A percentile compares a stretch with the other conserved stretches of the same genome.
Conservation (phyloP, 495 filamentous ascomycete species). For the Aspergillus nanangensis region DNA sequence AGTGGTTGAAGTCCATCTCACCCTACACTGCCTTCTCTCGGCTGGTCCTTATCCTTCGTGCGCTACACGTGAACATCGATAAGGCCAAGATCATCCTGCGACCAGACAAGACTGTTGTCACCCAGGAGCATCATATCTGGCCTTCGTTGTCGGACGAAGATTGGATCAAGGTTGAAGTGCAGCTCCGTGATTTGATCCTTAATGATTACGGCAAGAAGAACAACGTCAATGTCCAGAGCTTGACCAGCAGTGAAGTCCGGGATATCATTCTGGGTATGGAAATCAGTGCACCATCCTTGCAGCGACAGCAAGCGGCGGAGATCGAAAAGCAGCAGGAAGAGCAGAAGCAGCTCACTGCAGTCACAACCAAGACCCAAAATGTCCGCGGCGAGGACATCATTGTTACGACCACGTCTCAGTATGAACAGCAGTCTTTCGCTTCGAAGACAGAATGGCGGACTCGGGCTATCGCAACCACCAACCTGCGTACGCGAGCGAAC, state of each 20-base stretch:
- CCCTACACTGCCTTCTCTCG: slow-evolving; percentile 99
- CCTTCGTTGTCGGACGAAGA: slow-evolving; percentile 91
- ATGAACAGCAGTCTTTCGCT: slow-evolving; percentile 94
- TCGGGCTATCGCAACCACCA: slow-evolving; percentile 91
- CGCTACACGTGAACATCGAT: slow-evolving; percentile 95
- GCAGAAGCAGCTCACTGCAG: slow-evolving; percentile 91
- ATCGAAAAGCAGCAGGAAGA: slow-evolving; percentile 99
- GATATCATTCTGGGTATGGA: slow-evolving; percentile 99
- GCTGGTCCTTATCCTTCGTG: slow-evolving; percentile 89
- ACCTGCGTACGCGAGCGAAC: slow-evolving; percentile 90
- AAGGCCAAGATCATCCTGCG: slow-evolving; percentile 96
- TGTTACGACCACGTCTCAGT: slow-evolving; percentile 95
- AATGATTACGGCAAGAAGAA: slow-evolving; percentile 99
- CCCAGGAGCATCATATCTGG: slow-evolving; percentile 99
- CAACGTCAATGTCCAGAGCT: slow-evolving; percentile 94
- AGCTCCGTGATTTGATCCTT: slow-evolving; percentile 90
- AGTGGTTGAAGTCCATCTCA: slow-evolving; percentile 98
- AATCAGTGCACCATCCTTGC: slow-evolving; percentile 96
- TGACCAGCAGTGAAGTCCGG: slow-evolving; percentile 94
- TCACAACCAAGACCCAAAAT: slow-evolving; percentile 98
- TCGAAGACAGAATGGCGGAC: slow-evolving; percentile 99
- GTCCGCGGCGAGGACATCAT: slow-evolving; percentile 97
- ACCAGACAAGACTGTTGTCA: slow-evolving; percentile 98
- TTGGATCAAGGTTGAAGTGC: slow-evolving; percentile 98
- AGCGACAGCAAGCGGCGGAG: slow-evolving; percentile 96